Base-by-base conservation (phyloP, 2,329 filamentous ascomycete species). In the Cryphonectria naterciae region DNA sequence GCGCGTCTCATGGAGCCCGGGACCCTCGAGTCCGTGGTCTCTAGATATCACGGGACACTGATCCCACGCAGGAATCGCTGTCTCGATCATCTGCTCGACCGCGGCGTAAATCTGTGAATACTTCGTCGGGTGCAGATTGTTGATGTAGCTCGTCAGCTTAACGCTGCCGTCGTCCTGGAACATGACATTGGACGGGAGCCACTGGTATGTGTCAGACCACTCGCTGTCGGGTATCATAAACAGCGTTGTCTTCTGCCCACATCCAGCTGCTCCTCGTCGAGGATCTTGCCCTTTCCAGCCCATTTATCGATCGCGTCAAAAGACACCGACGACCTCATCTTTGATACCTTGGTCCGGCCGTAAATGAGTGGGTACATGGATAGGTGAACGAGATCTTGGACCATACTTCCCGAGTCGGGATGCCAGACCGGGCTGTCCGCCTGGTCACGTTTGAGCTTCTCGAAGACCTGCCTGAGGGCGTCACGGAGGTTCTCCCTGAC, bases 331-430 rank as follows among this genome's bases (percentile, higher is more conserved):
- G 22, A 54, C 39, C 10, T 71, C 61, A 4, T 68, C 66, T 2
- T 28, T 32, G 52, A 15, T 2, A 81, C 78, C 37, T 77, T 77
- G 13, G 77, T 81, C 43, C 76, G 76, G 4, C 82, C 83, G 72
- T 85, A 86, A 0, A 85, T 76, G 2, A 89, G 76, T 1, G 87
- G 86, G 70, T 83, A 88, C 56, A 88, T 78, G 1, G 85, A 88
- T 13, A 86, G 85, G 73, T 89, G 82, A 17, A 89, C 82, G 2
- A 89, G 77, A 75, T 89, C 84, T 1, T 85, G 81, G 10, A 89
- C 85, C 73, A 81, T 82, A 2, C 81, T 75, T 61, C 85, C 77
- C 0, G 84, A 85, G 2, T 82, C 79, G 0, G 86, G 87, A 77
- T 89, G 85, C 80, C 82, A 89, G 75, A 87, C 86, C 68, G 81